phyloP scores from a whole-genome alignment of 2,329 filamentous ascomycete species.

The Calonectria multiphialidica region DNA sequence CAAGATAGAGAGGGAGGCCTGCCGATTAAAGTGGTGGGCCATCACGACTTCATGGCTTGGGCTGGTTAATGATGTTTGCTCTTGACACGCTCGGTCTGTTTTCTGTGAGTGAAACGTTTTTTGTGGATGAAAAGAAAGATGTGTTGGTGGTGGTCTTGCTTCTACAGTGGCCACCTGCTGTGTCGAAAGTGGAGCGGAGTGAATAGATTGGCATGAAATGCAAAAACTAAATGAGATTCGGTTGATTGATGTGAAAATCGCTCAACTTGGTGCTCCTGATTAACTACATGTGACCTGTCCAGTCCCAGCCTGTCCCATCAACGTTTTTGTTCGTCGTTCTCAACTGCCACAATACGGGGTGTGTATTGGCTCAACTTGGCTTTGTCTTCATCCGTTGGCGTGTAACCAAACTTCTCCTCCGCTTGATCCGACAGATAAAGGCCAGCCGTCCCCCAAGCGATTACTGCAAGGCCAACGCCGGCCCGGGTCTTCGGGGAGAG shows the following conservation, averaged over 20 bases:
- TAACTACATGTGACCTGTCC: neutral
- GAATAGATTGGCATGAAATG: constrained; percentile 11
- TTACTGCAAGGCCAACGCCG: constrained; percentile 78
- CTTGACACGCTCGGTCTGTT: constrained; percentile 25
- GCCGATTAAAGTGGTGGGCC: constrained; percentile 44
- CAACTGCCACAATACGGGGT: constrained; percentile 73
- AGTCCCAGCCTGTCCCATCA: neutral
- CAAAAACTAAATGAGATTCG: neutral
- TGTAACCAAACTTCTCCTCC: constrained; percentile 80
- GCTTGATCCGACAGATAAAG: constrained; percentile 80
- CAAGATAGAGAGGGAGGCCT: constrained; percentile 52
- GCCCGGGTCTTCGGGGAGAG: constrained; percentile 79
- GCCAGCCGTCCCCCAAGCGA: constrained; percentile 81
- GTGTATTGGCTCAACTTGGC: constrained; percentile 71
- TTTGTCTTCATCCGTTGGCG: constrained; percentile 79
- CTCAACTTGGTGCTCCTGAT: neutral
- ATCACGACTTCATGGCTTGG: constrained; percentile 51
- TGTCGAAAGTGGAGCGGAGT: constrained; percentile 2
- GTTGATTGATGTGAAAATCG: neutral
- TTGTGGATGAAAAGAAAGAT: constrained; percentile 23
- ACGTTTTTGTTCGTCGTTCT: constrained; percentile 48
- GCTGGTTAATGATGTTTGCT: constrained; percentile 50
- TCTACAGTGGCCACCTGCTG: neutral
- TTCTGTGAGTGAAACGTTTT: constrained; percentile 26
- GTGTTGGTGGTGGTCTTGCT: constrained; percentile 6